A percentile compares a stretch with the other conserved stretches of the same genome.
Evolutionary conservation across 257 asterid species (phyloP).

Genomic region (Gentiana macrophylla): DNA sequence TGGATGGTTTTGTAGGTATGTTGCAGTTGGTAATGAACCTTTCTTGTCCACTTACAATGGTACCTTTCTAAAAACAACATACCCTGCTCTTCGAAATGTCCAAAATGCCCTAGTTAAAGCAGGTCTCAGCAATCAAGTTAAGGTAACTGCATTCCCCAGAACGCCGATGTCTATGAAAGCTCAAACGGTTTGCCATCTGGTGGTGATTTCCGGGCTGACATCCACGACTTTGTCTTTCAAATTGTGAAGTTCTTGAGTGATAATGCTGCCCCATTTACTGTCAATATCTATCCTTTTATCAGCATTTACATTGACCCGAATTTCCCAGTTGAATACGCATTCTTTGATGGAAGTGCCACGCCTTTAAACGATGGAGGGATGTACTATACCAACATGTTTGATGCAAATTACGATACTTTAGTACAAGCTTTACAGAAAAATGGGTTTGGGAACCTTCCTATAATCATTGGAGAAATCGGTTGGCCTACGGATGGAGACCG

Average conservation of each 20-base stretch:
- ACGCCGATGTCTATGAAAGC: slow-evolving; percentile 71
- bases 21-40: slow-evolving; percentile 85
- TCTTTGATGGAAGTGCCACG: slow-evolving; percentile 53
- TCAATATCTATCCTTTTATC: slow-evolving; percentile 85
- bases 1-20: slow-evolving; percentile 17
- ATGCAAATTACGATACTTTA: slow-evolving; percentile 73
- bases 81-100: slow-evolving; percentile 66
- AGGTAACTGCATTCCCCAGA: slow-evolving; percentile 79
- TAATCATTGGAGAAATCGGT: slow-evolving; percentile 65
- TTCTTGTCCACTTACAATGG: slow-evolving; percentile 49
- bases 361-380: slow-evolving; percentile 60
- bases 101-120: slow-evolving; percentile 81
- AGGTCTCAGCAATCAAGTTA: slow-evolving; percentile 63
- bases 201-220: slow-evolving; percentile 63
- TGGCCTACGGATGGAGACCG: slow-evolving; percentile 85
- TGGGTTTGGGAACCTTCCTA: slow-evolving; percentile 53
- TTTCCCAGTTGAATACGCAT: slow-evolving; percentile 71
- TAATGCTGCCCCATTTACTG: slow-evolving; percentile 59
- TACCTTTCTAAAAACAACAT: slow-evolving; percentile 43
- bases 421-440: slow-evolving; percentile 68
- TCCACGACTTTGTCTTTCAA: slow-evolving; percentile 43
- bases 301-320: slow-evolving; percentile 62
- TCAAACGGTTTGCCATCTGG: slow-evolving; percentile 48
- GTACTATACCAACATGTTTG: slow-evolving; percentile 61
- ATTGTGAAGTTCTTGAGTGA: slow-evolving; percentile 47